phyloP scores from a whole-genome alignment of 139 green algal species.

The Chlorella sp. region DNA sequence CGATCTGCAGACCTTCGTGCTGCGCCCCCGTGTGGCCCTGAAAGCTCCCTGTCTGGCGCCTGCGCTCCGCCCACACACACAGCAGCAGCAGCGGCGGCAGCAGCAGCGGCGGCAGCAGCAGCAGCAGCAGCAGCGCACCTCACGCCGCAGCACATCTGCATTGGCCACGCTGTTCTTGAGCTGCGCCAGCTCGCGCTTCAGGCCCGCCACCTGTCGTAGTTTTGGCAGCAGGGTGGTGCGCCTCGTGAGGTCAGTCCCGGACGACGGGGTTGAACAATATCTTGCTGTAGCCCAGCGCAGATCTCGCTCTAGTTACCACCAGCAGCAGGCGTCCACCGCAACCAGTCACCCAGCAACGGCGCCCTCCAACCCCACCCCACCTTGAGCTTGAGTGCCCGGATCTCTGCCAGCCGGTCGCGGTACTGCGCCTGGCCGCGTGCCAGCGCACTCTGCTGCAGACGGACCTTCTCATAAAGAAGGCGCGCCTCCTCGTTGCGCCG shows the following conservation, averaged over 20 bases:
- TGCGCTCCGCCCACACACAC: no score
- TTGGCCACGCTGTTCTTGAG: conserved; percentile 82
- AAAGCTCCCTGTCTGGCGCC: no score
- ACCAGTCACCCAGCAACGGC: background rate
- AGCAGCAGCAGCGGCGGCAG: no score
- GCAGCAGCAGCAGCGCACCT: conserved; percentile 55
- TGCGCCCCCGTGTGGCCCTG: no score
- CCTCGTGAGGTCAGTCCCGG: no score
- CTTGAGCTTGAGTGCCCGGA: conserved; percentile 91
- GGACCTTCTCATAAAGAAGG: conserved; percentile 96
- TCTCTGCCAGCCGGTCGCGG: conserved; percentile 89
- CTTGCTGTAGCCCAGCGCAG: no score
- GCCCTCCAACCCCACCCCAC: background rate
- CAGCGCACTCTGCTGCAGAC: conserved; percentile 90
- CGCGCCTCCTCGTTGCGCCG: conserved; percentile 94
- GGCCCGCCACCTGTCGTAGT: conserved; percentile 61
- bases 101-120: no score
- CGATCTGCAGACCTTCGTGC: no score
- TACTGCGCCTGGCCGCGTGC: conserved; percentile 91
- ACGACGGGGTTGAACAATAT: no score
- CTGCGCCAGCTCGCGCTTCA: conserved; percentile 87
- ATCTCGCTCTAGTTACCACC: no score
- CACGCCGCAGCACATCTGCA: conserved; percentile 90
- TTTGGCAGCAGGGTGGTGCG: background rate
- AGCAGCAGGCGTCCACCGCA: no score